Evolutionary conservation across 192 early-diverging fungal species (phyloP).

Genomic region (Borealophlyctis nickersoniae): DNA sequence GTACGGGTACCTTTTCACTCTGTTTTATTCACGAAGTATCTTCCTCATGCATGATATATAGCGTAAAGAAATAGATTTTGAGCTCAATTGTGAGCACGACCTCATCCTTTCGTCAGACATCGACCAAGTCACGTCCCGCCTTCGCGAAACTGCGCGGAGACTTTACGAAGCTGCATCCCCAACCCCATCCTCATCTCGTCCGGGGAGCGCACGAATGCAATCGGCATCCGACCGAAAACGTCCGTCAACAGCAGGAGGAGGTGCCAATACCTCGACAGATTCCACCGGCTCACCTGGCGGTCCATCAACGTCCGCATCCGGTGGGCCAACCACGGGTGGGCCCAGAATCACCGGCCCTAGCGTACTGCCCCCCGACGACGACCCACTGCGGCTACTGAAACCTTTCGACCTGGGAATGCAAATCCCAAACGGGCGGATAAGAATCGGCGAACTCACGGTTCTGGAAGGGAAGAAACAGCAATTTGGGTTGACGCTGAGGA

Average conservation of each 20-base stretch:
- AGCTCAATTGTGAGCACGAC: constrained; percentile 48
- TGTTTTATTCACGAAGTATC: constrained; percentile 6
- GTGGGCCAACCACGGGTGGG: too few relatives aligned
- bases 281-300: too few relatives aligned
- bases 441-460: constrained; percentile 33
- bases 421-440: constrained; percentile 33
- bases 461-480: constrained; percentile 47
- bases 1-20: constrained; percentile 1
- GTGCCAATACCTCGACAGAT: not conserved
- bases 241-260: not conserved
- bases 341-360: not conserved
- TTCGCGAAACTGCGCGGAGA: constrained; percentile 45
- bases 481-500: constrained; percentile 39
- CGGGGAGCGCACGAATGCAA: not conserved
- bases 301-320: too few relatives aligned
- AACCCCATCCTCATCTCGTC: constrained; percentile 17
- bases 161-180: constrained; percentile 36
- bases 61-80: constrained; percentile 48
- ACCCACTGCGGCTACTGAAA: constrained; percentile 2
- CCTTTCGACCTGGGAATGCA: constrained; percentile 48
- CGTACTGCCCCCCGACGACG: not conserved
- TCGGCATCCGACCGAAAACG: not conserved
- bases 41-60: constrained; percentile 5
- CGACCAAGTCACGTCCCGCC: constrained; percentile 28
- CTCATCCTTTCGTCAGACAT: constrained; percentile 37